Evolutionary conservation across 73 alveolate species (phyloP).

Genomic region (Effrenium voratum): DNA sequence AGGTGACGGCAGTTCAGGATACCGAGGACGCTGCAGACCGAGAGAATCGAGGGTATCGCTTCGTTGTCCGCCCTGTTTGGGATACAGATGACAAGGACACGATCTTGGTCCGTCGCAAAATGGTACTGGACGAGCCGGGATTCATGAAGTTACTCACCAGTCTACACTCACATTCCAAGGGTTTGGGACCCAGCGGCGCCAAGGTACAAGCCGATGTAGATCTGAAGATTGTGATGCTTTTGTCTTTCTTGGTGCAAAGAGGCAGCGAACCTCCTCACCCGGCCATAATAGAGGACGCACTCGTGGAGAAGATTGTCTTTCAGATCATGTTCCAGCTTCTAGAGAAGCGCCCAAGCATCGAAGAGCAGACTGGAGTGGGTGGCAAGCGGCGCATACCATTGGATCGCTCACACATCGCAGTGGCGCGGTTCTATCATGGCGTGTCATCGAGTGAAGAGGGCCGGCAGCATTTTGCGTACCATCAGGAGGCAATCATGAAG

Average conservation of each 20-base stretch:
- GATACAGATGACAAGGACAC: slow-evolving; percentile 66
- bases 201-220: slow-evolving; percentile 61
- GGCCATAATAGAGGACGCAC: slow-evolving; percentile 28
- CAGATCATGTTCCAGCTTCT: slow-evolving; percentile 62
- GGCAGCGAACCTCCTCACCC: slow-evolving; percentile 54
- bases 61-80: slow-evolving; percentile 83
- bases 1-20: slow-evolving; percentile 63
- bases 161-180: slow-evolving; percentile 53
- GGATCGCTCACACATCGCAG: slow-evolving; percentile 76
- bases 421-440: slow-evolving; percentile 80
- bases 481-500: slow-evolving; percentile 88
- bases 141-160: slow-evolving; percentile 57
- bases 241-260: slow-evolving; percentile 52
- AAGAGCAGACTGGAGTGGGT: slow-evolving; percentile 44
- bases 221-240: slow-evolving; percentile 53
- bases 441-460: slow-evolving; percentile 80
- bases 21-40: slow-evolving; percentile 75
- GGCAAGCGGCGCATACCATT: slow-evolving; percentile 5
- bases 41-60: slow-evolving; percentile 48
- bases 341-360: slow-evolving; percentile 57
- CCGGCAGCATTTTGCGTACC: slow-evolving; percentile 79
- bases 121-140: slow-evolving; percentile 65
- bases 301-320: slow-evolving; percentile 48
- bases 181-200: slow-evolving; percentile 52
- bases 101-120: slow-evolving; percentile 37